Percentiles rank a stretch among this genome's conserved stretches.
phyloP scores from a whole-genome alignment of 306 rosid species.

The Acacia confusa region DNA sequence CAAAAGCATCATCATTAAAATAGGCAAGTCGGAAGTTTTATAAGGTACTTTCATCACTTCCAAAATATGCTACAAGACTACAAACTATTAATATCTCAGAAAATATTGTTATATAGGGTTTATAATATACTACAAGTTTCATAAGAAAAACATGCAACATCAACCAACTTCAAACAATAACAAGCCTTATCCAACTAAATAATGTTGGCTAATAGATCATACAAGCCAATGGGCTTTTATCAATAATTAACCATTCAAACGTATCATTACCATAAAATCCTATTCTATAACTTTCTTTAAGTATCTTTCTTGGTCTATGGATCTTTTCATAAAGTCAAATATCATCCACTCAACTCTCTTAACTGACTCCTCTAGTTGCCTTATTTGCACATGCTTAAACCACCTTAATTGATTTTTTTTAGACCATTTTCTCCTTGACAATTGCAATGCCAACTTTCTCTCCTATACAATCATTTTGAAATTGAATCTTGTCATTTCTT shows the following conservation, averaged over 20 bases:
- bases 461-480: too few species aligned
- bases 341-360: too few species aligned
- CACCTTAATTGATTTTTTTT: too few species aligned
- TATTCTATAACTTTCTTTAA: background rate
- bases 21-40: background rate
- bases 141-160: conserved; percentile 8
- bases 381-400: too few species aligned
- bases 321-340: too few species aligned
- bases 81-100: conserved; percentile 1
- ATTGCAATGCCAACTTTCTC: too few species aligned
- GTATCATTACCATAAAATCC: background rate
- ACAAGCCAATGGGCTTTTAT: background rate
- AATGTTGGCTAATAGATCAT: background rate
- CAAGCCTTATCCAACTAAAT: background rate
- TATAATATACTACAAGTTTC: background rate
- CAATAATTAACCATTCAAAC: too few species aligned
- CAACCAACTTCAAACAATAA: conserved; percentile 9
- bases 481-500: too few species aligned
- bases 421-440: too few species aligned
- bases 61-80: background rate
- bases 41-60: background rate
- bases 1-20: background rate
- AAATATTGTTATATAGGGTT: background rate
- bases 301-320: background rate
- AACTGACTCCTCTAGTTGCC: too few species aligned